A percentile compares a stretch with the other conserved stretches of the same genome.
phyloP scores from a whole-genome alignment of 192 early-diverging fungal species.

The Coemansia sp. region DNA sequence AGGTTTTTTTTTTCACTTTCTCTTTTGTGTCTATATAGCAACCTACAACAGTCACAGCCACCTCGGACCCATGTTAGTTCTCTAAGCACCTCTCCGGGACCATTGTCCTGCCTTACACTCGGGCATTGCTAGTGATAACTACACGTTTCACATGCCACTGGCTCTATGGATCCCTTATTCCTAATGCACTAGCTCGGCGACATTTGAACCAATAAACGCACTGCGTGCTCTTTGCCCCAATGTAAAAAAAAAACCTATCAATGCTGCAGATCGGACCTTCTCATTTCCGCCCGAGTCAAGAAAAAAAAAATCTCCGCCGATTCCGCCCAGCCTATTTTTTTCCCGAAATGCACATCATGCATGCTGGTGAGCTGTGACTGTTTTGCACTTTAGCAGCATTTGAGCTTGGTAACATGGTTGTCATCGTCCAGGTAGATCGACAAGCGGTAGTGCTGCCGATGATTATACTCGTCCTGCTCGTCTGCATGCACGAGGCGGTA shows the following conservation, averaged over 20 bases:
- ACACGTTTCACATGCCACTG: too few relatives aligned
- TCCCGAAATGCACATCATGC: conserved; percentile 6
- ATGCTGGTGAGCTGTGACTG: neutral
- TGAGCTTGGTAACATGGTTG: conserved; percentile 52
- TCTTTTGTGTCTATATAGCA: too few relatives aligned
- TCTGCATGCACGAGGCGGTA: conserved; percentile 39
- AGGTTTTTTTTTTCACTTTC: neutral
- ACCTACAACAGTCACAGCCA: too few relatives aligned
- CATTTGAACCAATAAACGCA: neutral
- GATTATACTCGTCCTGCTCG: conserved; percentile 45
- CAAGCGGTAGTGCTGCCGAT: conserved; percentile 48
- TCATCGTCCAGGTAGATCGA: conserved; percentile 43
- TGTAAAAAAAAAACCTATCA: conserved; percentile 2
- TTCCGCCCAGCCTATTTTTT: neutral
- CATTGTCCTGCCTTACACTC: too few relatives aligned
- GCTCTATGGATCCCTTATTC: too few relatives aligned
- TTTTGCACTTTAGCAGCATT: conserved; percentile 26
- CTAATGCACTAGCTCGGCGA: neutral
- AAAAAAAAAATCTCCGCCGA: neutral
- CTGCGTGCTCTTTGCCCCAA: conserved; percentile 4
- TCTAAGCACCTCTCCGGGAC: too few relatives aligned
- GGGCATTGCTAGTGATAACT: too few relatives aligned
- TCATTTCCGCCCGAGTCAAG: neutral
- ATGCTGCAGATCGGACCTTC: neutral
- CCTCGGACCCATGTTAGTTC: too few relatives aligned